phyloP scores from a whole-genome alignment of 306 rosid genomes.

The Sophora flavescens region DNA sequence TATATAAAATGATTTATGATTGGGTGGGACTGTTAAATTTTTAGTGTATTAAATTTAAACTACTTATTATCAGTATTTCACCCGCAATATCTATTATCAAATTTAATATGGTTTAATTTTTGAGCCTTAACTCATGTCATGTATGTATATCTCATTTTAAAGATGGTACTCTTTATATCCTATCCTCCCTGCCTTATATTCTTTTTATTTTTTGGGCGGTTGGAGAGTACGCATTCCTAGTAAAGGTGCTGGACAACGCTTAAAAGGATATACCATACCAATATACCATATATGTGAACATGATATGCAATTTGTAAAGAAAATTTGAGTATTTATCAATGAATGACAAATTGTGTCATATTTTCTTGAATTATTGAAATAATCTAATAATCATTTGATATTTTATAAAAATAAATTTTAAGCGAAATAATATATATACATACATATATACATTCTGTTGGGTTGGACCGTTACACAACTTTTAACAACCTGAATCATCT shows the following conservation, averaged over 20 bases:
- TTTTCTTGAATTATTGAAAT: neutral
- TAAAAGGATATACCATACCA: no score
- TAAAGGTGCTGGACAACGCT: neutral
- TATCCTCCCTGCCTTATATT: neutral
- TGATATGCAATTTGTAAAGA: neutral
- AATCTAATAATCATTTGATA: no score
- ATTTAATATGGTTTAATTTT: slow-evolving; percentile 8
- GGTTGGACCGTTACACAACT: neutral
- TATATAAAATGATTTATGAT: no score
- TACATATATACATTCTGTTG: no score
- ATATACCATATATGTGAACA: no score
- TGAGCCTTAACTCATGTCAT: neutral
- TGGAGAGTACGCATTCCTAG: neutral
- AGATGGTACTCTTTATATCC: neutral
- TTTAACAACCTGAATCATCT: neutral
- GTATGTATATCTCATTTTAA: neutral
- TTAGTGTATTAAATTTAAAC: no score
- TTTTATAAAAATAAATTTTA: no score
- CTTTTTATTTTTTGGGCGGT: neutral
- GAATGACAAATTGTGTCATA: neutral
- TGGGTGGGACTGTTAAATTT: no score
- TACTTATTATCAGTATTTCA: slow-evolving; percentile 22
- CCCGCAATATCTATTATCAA: neutral
- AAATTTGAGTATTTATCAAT: no score
- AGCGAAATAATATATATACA: no score